Evolutionary conservation across 148 eudicot genomes (phyloP).

Genomic region (Diospyros lotus): DNA sequence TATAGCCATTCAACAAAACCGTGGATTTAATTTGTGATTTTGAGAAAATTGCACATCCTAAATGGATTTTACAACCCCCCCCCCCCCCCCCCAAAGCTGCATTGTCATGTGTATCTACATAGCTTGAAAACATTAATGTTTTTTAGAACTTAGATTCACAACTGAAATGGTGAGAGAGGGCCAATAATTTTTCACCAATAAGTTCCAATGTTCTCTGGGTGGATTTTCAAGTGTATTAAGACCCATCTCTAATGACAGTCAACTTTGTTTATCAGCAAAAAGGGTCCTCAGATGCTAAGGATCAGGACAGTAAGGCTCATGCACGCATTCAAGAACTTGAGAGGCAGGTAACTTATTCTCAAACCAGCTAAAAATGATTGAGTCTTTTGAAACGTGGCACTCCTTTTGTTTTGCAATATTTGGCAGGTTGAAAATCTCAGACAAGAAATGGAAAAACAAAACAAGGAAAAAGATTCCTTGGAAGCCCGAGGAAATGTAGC

Average conservation of each 20-base stretch:
- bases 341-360: slow-evolving; percentile 40
- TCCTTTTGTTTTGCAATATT: slow-evolving; percentile 5
- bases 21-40: neutral
- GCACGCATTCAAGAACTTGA: slow-evolving; percentile 50
- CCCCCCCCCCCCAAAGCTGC: neutral
- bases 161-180: neutral
- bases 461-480: slow-evolving; percentile 40
- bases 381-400: neutral
- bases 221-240: neutral
- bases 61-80: neutral
- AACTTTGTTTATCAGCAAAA: slow-evolving; percentile 31
- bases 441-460: slow-evolving; percentile 49
- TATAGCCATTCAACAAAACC: neutral
- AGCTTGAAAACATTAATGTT: neutral
- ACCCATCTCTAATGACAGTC: neutral
- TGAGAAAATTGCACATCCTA: neutral
- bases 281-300: slow-evolving; percentile 50
- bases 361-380: neutral
- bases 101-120: too few species aligned
- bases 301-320: slow-evolving; percentile 43
- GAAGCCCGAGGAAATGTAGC: slow-evolving; percentile 41
- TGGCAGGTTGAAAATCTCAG: slow-evolving; percentile 53
- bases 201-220: neutral
- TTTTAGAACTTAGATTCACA: neutral
- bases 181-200: neutral